Base-by-base conservation (phyloP, 257 asterid species). In the Knoxia roxburghii region DNA sequence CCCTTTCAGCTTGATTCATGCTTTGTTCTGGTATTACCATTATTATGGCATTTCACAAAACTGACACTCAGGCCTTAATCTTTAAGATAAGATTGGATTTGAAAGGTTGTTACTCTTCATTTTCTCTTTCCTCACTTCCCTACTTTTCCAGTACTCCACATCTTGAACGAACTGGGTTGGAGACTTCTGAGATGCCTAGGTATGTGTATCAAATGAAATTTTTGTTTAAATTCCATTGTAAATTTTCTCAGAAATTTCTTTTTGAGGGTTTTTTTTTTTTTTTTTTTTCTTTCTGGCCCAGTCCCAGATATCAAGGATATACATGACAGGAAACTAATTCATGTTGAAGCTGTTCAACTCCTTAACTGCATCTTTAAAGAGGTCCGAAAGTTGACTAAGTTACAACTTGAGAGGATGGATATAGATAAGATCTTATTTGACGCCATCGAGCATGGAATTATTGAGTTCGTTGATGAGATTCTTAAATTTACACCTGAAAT, bases 271-370 rank as follows among this genome's bases (percentile, higher is more conserved):
- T 29, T 2, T 46, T 30, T 5, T 17, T 48, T 54, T 45, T 51
- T 26, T 1, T 24, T 24, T 0, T 9, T n/a, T 5, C 14, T 7
- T 45, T 45, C 2, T 32, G 64, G 6, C 49, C 48, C 74, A 81
- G 86, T 73, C 61, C 81, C 83, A 40, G 83, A 81, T 24, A 68
- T 81, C 40, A 75, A 66, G 61, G 52, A 69, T 7, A 72, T 78
- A 59, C 77, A 74, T 41, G 58, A 74, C 58, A 75, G 75, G 37
- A 82, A 79, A 40, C 24, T 72, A 68, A 76, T 76, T 17, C 76
- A 79, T 32, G 76, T 57, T 20, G 77, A 79, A 67, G 70, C 75
- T 24, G 64, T 63, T 5, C 58, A 74, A 32, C 69, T 82, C 27
- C 41, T 82, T 2, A 51, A 48, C 13, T 49, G 70, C 67, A 72